Evolutionary conservation across 2,329 filamentous ascomycete genomes (phyloP).

Genomic region (Pestalotiopsis sp.): DNA sequence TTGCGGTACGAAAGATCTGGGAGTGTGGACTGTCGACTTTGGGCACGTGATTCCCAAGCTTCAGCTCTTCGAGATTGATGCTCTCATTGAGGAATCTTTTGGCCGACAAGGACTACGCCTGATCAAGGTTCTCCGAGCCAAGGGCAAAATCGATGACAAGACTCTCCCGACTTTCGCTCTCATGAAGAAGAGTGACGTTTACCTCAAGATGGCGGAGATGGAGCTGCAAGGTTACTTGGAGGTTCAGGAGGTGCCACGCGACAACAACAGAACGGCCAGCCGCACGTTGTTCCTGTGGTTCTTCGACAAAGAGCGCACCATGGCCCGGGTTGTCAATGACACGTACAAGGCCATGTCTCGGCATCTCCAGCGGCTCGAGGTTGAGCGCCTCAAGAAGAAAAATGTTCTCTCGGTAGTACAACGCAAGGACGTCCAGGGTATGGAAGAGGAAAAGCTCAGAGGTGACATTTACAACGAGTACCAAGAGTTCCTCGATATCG

Average conservation of each 20-base stretch:
- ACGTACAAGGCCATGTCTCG: constrained; percentile 90
- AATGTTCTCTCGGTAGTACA: constrained; percentile 80
- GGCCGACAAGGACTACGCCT: constrained; percentile 79
- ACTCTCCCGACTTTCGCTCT: constrained; percentile 79
- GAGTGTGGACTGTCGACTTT: constrained; percentile 86
- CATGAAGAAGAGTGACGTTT: constrained; percentile 83
- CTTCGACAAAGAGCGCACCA: constrained; percentile 77
- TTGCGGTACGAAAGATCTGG: constrained; percentile 62
- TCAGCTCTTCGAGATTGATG: constrained; percentile 78
- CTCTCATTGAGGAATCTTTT: constrained; percentile 76
- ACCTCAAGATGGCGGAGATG: constrained; percentile 82
- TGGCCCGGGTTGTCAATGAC: constrained; percentile 73
- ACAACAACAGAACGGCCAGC: constrained; percentile 78
- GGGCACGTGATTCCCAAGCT: constrained; percentile 70
- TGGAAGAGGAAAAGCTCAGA: constrained; percentile 79
- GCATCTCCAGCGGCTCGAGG: constrained; percentile 76
- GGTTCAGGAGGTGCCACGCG: constrained; percentile 90
- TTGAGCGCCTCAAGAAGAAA: constrained; percentile 72
- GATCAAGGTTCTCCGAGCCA: constrained; percentile 80
- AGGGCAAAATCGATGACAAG: constrained; percentile 95
- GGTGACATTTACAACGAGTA: constrained; percentile 71
- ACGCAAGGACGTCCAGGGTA: constrained; percentile 82
- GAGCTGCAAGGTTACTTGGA: constrained; percentile 86
- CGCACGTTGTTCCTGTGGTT: constrained; percentile 91
- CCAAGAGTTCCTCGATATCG: constrained; percentile 61